Conservation (phyloP, 768 basidiomycete genomes). For the Kondoa malvinella region DNA sequence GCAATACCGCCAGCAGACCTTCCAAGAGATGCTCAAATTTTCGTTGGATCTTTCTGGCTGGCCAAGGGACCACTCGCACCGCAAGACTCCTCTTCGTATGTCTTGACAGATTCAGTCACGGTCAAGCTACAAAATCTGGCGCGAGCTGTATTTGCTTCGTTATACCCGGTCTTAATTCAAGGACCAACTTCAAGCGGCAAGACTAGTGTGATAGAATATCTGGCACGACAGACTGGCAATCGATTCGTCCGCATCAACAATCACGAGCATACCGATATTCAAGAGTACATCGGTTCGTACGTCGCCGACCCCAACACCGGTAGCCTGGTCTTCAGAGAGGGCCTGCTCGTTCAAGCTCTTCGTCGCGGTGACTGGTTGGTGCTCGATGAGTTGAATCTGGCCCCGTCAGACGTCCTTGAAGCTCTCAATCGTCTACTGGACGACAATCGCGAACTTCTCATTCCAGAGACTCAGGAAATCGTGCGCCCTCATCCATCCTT, state of each 20-base stretch:
- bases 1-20: slow-evolving; percentile 34
- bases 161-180: slow-evolving; percentile 89
- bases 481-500: slow-evolving; percentile 85
- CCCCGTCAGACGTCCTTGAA: slow-evolving; percentile 93
- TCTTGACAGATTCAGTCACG: slow-evolving; percentile 89
- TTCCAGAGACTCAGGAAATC: slow-evolving; percentile 91
- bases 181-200: slow-evolving; percentile 96
- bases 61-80: slow-evolving; percentile 54
- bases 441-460: slow-evolving; percentile 87
- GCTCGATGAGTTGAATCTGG: slow-evolving; percentile 88
- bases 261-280: slow-evolving; percentile 98
- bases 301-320: slow-evolving; percentile 80
- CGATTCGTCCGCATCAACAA: slow-evolving; percentile 96
- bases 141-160: slow-evolving; percentile 66
- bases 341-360: slow-evolving; percentile 77
- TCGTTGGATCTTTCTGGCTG: slow-evolving; percentile 55
- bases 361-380: slow-evolving; percentile 93
- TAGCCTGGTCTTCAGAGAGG: slow-evolving; percentile 88
- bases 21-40: background rate
- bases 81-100: slow-evolving; percentile 52
- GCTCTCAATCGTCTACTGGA: slow-evolving; percentile 90
- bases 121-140: slow-evolving; percentile 87
- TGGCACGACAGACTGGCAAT: slow-evolving; percentile 83
- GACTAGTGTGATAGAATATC: slow-evolving; percentile 89
- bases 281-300: slow-evolving; percentile 94